Evolutionary conservation across 495 filamentous ascomycete genomes (phyloP), one percentile per base, ranked within the genome.

Genomic region (Daldinia decipiens): DNA sequence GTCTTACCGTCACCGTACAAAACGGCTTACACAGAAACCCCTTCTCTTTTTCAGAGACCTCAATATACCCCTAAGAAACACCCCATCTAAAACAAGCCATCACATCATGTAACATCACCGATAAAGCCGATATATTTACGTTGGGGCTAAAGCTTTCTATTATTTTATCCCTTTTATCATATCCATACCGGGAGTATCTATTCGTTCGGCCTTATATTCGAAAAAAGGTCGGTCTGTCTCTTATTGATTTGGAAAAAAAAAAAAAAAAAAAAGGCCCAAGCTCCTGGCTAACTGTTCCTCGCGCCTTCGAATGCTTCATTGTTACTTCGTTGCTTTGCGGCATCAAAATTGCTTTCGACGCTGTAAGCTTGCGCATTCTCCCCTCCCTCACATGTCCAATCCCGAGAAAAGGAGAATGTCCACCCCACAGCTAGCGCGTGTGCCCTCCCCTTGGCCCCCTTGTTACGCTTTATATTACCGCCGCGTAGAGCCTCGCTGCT

Each of bases 391-490:
- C 51, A 50, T 55, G 15, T 54, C 57, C 47, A 19, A 59, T 39
- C 60, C 27, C n/a, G 26, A 47, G 36, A 56, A 59, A 71, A 60
- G 55, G 43, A 65, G 45, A 55, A 60, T 53, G 55, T 38, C 31
- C 51, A 53, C 2, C 51, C 51, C 36, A 53, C 54, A 66, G 62
- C 54, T 24, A 62, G 56, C 32, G 65, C 65, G 38, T 56, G 52
- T 60, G 47, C 40, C 40, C 19, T 43, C 31, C 43, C 43, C 40
- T 58, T 32, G 39, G 5, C 36, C 51, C 62, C 39, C 47, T 13
- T 62, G 43, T 66, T 65, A 69, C 70, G 65, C 70, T 50, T 73
- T 65, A 69, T 73, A 69, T 73, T 73, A 73, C 65, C 65, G 51
- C 65, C 50, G 58, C 65, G 65, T 66, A 63, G 31, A 34, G 12